These are phyloP conservation scores for Lasiodiplodia sp. DNA, from an alignment of 2,329 filamentous ascomycete genomes.

Conservation along the genomic window DNA sequence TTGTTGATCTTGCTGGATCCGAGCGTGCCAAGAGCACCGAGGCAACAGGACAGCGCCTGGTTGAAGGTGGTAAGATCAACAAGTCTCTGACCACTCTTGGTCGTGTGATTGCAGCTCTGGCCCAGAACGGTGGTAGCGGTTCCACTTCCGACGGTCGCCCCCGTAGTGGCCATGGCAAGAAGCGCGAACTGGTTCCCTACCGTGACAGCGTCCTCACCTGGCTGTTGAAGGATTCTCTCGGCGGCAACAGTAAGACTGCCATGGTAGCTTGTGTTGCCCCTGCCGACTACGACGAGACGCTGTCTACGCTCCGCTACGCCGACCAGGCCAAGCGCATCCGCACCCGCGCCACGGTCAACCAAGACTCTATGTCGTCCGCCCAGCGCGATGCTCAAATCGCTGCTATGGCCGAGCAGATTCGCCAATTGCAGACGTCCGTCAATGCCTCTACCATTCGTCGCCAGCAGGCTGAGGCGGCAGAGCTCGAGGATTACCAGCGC, in stretches of 20 bases:
- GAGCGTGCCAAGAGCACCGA: conserved; percentile 96
- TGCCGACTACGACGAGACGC: conserved; percentile 94
- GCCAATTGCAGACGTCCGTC: conserved; percentile 77
- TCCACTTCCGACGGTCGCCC: conserved; percentile 62
- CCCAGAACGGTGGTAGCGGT: conserved; percentile 36
- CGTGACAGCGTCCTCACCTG: conserved; percentile 84
- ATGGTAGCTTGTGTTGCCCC: conserved; percentile 99
- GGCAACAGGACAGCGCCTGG: conserved; percentile 86
- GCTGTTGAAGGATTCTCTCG: conserved; percentile 94
- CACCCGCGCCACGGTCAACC: conserved; percentile 92
- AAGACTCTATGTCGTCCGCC: conserved; percentile 89
- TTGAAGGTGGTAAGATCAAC: conserved; percentile 98
- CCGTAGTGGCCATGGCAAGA: conserved; percentile 51
- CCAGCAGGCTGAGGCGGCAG: conserved; percentile 83
- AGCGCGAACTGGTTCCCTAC: conserved; percentile 81
- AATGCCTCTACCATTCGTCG: conserved; percentile 62
- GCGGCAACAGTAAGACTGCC: conserved; percentile 96
- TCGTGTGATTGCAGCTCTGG: conserved; percentile 91
- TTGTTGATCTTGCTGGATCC: conserved; percentile 93
- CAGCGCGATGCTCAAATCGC: conserved; percentile 93
- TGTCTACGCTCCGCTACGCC: conserved; percentile 94
- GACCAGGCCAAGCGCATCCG: conserved; percentile 98
- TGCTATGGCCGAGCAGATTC: conserved; percentile 95
- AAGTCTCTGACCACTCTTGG: conserved; percentile 96
- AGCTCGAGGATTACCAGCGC: conserved; percentile 91